Evolutionary conservation across 2,329 filamentous ascomycete genomes (phyloP).

Genomic region (Nannizziopsis barbatae): DNA sequence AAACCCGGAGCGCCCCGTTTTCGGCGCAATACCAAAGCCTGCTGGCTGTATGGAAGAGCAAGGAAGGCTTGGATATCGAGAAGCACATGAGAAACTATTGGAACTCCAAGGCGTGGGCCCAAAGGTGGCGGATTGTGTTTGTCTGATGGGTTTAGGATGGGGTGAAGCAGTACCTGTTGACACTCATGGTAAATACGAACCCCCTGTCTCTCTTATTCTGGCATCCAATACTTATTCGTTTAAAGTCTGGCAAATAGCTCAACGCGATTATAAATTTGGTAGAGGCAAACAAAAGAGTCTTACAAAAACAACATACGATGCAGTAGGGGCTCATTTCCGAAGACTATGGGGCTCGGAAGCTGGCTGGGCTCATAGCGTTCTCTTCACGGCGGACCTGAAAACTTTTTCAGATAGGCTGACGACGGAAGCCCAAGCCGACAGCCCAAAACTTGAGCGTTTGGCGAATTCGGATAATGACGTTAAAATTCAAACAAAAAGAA

Average conservation of each 20-base stretch:
- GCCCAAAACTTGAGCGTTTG: not conserved
- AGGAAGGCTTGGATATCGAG: slow-evolving; percentile 56
- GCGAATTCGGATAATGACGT: not conserved
- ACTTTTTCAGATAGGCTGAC: slow-evolving; percentile 62
- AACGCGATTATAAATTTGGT: slow-evolving; percentile 87
- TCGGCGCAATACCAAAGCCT: slow-evolving; percentile 36
- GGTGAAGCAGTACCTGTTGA: slow-evolving; percentile 90
- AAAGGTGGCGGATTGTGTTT: slow-evolving; percentile 95
- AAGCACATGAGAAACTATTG: slow-evolving; percentile 70
- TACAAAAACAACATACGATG: slow-evolving; percentile 78
- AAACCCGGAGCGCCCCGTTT: slow-evolving; percentile 61
- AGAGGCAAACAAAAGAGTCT: slow-evolving; percentile 72
- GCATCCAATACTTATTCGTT: slow-evolving; percentile 5
- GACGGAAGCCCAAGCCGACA: slow-evolving; percentile 27
- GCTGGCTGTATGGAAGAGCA: slow-evolving; percentile 42
- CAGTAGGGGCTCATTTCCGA: slow-evolving; percentile 81
- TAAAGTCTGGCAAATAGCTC: slow-evolving; percentile 88
- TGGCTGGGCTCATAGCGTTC: slow-evolving; percentile 92
- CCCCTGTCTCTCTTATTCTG: slow-evolving; percentile 9
- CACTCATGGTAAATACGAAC: slow-evolving; percentile 53
- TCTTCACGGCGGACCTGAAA: slow-evolving; percentile 86
- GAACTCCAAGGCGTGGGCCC: slow-evolving; percentile 79
- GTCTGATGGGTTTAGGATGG: slow-evolving; percentile 92
- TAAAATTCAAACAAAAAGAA: not conserved
- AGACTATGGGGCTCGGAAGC: slow-evolving; percentile 84